Evolutionary conservation across 2,329 filamentous ascomycete species (phyloP).

Genomic region (Colletotrichum lupini): DNA sequence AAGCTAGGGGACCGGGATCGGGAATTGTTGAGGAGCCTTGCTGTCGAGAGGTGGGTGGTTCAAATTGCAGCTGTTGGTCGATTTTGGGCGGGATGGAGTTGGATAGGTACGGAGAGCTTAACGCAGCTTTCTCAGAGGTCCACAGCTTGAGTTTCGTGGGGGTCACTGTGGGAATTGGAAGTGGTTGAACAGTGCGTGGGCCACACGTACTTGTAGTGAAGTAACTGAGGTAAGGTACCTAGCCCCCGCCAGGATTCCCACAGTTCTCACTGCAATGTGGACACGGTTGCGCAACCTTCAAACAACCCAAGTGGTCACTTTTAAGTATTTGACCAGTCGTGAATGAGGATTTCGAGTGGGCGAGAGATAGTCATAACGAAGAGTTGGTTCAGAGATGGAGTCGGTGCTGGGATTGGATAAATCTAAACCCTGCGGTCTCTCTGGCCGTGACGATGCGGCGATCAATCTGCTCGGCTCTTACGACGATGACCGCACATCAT

Average conservation of each 20-base stretch:
- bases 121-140: not conserved
- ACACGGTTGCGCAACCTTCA: conserved; percentile 28
- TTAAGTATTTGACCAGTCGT: not conserved
- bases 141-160: not conserved
- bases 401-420: not conserved
- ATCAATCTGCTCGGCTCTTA: not conserved
- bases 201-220: too few species aligned
- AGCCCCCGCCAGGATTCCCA: conserved; percentile 1
- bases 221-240: too few species aligned
- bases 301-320: not conserved
- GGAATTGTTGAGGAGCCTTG: conserved; percentile 17
- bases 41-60: not conserved
- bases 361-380: not conserved
- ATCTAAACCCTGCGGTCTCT: not conserved
- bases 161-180: conserved; percentile 19
- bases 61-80: not conserved
- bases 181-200: not conserved
- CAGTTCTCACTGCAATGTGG: conserved; percentile 5
- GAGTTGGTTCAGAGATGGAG: not conserved
- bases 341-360: too few species aligned
- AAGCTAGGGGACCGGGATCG: not conserved
- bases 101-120: not conserved
- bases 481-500: conserved; percentile 1
- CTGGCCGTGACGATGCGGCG: not conserved
- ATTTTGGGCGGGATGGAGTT: not conserved